Base-by-base conservation (phyloP, 306 rosid genomes). In the Echinosophora koreensis region DNA sequence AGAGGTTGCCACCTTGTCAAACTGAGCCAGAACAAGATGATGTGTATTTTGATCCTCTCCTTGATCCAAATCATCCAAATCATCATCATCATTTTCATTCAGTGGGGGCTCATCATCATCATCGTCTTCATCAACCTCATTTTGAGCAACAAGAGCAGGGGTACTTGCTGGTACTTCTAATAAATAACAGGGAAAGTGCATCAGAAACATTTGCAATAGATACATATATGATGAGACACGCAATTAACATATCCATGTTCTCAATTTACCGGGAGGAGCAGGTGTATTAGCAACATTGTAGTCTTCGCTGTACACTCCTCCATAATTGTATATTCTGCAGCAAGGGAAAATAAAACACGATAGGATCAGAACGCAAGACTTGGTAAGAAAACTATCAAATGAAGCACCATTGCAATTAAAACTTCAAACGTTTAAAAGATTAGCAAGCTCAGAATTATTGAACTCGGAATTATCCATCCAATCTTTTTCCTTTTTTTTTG, bases 221-320 rank as follows among this genome's bases (percentile, higher is more conserved):
- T 58, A n/a, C 13, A 47, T 14, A 18, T 65, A 42, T 14, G 52
- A 46, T 2, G 42, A 42, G 54, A 32, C 32, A 57, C n/a, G 69
- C 69, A 32, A 46, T 65, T 39, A 76, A 63, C 42, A 39, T 15
- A 73, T 63, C 51, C 50, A 42, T 52, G 54, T 55, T 64, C 52
- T 72, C 63, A 22, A 69, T 62, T 76, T 88, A 88, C 97, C 94
- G 22, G 76, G 78, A 51, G 97, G 92, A 81, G 96, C 94, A 30
- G 97, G 97, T 68, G 97, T 93, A 76, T 85, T 89, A 56, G 97
- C 97, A 77, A 93, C 38, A 68, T 90, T 93, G 89, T 93, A 93
- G 83, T 93, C 97, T 84, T 93, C 97, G 71, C 47, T 92, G 73
- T 8, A 92, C 57, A 61, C 89, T 65, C 87, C 91, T 77, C 89